A percentile compares a stretch with the other conserved stretches of the same genome.
These are phyloP conservation scores for Didymella segeticola DNA, from an alignment of 2,329 filamentous ascomycete species.

Conservation along the genomic window DNA sequence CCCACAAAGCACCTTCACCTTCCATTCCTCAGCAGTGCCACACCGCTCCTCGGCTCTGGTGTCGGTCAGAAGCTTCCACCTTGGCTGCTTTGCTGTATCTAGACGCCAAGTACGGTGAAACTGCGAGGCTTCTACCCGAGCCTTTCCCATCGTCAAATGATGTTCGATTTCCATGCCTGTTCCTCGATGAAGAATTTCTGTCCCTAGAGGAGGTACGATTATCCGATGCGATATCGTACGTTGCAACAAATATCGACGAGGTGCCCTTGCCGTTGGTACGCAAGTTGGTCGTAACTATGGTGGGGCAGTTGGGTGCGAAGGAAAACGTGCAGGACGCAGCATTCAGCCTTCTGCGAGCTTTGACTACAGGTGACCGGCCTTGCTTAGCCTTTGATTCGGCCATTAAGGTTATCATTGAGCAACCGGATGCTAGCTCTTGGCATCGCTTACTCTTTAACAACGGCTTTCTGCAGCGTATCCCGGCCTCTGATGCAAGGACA, in stretches of 20 bases:
- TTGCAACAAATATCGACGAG: background rate
- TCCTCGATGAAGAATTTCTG: constrained; percentile 44
- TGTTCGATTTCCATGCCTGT: constrained; percentile 42
- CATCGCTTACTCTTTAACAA: constrained; percentile 47
- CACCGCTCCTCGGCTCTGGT: too few relatives aligned
- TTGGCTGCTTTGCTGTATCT: constrained; percentile 44
- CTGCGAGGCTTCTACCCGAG: constrained; percentile 27
- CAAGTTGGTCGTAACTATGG: constrained; percentile 21
- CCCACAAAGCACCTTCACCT: background rate
- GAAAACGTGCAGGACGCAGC: constrained; percentile 28
- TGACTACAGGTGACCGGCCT: constrained; percentile 42
- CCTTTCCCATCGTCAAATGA: constrained; percentile 34
- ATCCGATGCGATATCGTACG: background rate
- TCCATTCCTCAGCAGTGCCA: too few relatives aligned
- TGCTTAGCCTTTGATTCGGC: constrained; percentile 36
- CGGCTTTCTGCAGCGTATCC: constrained; percentile 42
- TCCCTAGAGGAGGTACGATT: constrained; percentile 17
- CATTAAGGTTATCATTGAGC: constrained; percentile 38
- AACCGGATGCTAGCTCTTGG: constrained; percentile 52
- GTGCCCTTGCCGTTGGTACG: constrained; percentile 31
- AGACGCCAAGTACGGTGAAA: constrained; percentile 28
- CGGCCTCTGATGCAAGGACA: constrained; percentile 35
- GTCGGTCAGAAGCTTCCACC: too few relatives aligned
- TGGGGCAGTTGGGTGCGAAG: constrained; percentile 13
- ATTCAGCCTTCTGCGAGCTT: constrained; percentile 31